Conservation (phyloP, 2,329 filamentous ascomycete genomes). For the Pseudocercospora cruenta region DNA sequence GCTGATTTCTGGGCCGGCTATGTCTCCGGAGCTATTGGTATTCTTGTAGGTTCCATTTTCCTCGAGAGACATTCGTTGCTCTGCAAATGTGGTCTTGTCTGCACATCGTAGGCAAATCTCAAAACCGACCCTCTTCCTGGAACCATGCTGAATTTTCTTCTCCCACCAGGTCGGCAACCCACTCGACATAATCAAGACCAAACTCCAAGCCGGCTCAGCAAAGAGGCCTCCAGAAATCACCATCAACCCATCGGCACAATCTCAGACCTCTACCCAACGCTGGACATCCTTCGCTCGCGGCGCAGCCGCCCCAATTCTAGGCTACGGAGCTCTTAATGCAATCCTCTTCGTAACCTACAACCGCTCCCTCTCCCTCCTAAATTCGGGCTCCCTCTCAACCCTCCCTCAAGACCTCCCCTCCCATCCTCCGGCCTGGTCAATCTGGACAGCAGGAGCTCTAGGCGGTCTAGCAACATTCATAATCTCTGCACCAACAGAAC, state of each 20-base stretch:
- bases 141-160: neutral
- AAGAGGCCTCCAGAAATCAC: slow-evolving; percentile 6
- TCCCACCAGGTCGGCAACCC: slow-evolving; percentile 71
- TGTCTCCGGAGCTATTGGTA: slow-evolving; percentile 80
- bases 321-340: slow-evolving; percentile 82
- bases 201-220: slow-evolving; percentile 68
- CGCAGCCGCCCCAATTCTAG: slow-evolving; percentile 80
- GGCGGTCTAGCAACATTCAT: slow-evolving; percentile 85
- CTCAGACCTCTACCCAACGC: slow-evolving; percentile 14
- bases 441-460: slow-evolving; percentile 76
- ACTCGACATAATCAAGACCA: slow-evolving; percentile 70
- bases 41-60: slow-evolving; percentile 52
- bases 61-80: too few relatives aligned
- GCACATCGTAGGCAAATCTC: too few relatives aligned
- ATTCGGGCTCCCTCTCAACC: slow-evolving; percentile 32
- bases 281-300: slow-evolving; percentile 54
- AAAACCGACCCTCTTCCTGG: neutral
- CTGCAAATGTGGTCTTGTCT: too few relatives aligned
- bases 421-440: slow-evolving; percentile 29
- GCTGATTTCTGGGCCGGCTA: slow-evolving; percentile 95
- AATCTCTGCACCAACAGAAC: slow-evolving; percentile 84
- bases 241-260: neutral
- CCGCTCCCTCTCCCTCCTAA: slow-evolving; percentile 70
- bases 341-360: slow-evolving; percentile 86
- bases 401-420: slow-evolving; percentile 14